Base-by-base conservation (phyloP, 768 basidiomycete genomes). In the Mycena pura region DNA sequence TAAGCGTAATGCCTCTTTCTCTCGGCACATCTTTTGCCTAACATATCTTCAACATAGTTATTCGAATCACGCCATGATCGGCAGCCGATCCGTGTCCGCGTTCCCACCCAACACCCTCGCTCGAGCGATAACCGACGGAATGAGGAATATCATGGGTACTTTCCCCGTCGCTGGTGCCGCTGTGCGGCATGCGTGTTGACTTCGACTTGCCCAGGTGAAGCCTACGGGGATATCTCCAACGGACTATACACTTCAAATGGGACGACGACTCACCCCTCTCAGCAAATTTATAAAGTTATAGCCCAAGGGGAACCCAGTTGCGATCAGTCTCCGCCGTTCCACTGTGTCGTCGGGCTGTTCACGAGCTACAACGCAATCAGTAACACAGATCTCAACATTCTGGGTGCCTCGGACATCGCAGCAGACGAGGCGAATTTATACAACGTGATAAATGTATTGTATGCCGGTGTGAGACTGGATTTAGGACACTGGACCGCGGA, bases 401-500 rank as follows among this genome's bases (percentile, higher is more conserved):
- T 48, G n/a, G 29, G 51, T 38, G 38, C 57, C 29, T 9, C 28
- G 29, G 27, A 25, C 50, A 48, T 38, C 32, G 22, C 41, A 24
- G 36, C 51, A 25, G 44, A 61, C 36, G 44, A 45, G 34, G 24
- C 28, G 14, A 61, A 52, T 38, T 44, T 61, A 25, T 54, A 38
- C 32, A 61, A 58, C 45, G 32, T 63, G 29, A 24, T 50, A 29
- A 43, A 48, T 15, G 46, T 58, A 28, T 63, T 63, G 24, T 63
- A 50, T 32, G 28, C n/a, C 25, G 57, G 39, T 34, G 56, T 58
- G 25, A 38, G 56, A n/a, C 38, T 63, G 38, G 62, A 63, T 47
- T 24, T 63, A 27, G 62, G 62, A n/a, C 48, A 52, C 32, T 63
- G 62, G 62, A 58, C 57, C 10, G 1, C 19, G 21, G 41, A 63